These are phyloP conservation scores for Aspergillus jensenii DNA, from an alignment of 2,329 filamentous ascomycete genomes.

Conservation along the genomic window DNA sequence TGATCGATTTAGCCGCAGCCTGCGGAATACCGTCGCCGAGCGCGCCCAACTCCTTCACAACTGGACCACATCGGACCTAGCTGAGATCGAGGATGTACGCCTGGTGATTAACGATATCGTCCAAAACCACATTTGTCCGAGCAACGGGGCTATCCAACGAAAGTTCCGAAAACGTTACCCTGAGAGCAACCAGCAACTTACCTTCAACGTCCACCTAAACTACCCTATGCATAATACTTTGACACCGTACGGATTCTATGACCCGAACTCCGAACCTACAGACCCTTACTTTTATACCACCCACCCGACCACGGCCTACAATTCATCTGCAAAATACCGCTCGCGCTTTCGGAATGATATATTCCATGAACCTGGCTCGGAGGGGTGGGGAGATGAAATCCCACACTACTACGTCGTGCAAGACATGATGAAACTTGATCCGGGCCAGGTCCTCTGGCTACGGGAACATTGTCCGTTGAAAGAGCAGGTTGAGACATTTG, in stretches of 20 bases:
- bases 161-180: conserved; percentile 59
- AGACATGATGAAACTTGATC: conserved; percentile 64
- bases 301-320: conserved; percentile 19
- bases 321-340: conserved; percentile 39
- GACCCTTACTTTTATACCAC: conserved; percentile 26
- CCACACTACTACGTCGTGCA: conserved; percentile 64
- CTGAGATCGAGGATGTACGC: conserved; percentile 61
- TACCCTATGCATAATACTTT: conserved; percentile 36
- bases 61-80: conserved; percentile 56
- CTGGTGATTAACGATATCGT: conserved; percentile 57
- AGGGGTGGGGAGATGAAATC: conserved; percentile 66
- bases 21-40: conserved; percentile 49
- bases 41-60: conserved; percentile 60
- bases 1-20: conserved; percentile 51
- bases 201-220: conserved; percentile 55
- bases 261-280: conserved; percentile 6
- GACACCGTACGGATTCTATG: conserved; percentile 7
- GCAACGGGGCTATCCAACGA: conserved; percentile 59
- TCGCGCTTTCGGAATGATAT: conserved; percentile 50
- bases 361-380: conserved; percentile 54
- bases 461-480: conserved; percentile 57
- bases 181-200: conserved; percentile 48
- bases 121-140: conserved; percentile 60
- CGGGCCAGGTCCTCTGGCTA: conserved; percentile 59
- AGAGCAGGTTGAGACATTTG: conserved; percentile 56